A percentile compares a stretch with the other conserved stretches of the same genome.
These are phyloP conservation scores for Kokia cookei DNA, from an alignment of 441 rosid species.

Conservation along the genomic window DNA sequence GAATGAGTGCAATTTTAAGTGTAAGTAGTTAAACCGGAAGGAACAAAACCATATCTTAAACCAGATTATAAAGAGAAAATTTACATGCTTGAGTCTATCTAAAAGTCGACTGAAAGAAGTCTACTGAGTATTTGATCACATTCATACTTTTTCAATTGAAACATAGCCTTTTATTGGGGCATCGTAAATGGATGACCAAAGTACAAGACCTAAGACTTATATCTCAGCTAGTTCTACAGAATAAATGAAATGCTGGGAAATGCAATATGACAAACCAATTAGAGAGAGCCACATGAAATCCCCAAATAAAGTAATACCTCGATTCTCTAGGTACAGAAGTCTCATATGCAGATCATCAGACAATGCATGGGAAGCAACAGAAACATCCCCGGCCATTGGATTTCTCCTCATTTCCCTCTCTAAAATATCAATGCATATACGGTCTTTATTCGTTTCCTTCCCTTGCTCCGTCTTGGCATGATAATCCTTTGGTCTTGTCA, in stretches of 20 bases:
- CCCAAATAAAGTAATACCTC: conserved; percentile 47
- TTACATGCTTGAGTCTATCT: background rate
- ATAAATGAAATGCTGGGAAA: background rate
- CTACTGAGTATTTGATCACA: background rate
- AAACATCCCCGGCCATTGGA: conserved; percentile 41
- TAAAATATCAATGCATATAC: conserved; percentile 73
- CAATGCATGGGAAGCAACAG: conserved; percentile 29
- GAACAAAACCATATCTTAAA: background rate
- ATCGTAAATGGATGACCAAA: background rate
- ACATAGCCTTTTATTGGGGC: background rate
- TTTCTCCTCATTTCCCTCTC: conserved; percentile 74
- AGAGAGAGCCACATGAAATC: background rate
- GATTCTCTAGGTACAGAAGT: conserved; percentile 70
- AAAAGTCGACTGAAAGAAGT: background rate
- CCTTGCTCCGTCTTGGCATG: conserved; percentile 54
- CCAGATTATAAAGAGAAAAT: background rate
- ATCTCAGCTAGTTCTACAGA: background rate
- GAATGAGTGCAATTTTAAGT: background rate
- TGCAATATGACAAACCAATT: background rate
- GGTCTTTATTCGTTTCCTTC: conserved; percentile 66
- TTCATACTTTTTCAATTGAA: background rate
- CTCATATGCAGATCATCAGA: conserved; percentile 75
- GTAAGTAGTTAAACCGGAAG: background rate
- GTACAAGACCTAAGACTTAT: background rate
- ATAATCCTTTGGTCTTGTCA: conserved; percentile 85